Percentiles rank a stretch among this genome's conserved stretches.
These are phyloP conservation scores for Lodderomyces elongisporus DNA, from an alignment of 1,139 yeast genomes.

Conservation along the genomic window DNA sequence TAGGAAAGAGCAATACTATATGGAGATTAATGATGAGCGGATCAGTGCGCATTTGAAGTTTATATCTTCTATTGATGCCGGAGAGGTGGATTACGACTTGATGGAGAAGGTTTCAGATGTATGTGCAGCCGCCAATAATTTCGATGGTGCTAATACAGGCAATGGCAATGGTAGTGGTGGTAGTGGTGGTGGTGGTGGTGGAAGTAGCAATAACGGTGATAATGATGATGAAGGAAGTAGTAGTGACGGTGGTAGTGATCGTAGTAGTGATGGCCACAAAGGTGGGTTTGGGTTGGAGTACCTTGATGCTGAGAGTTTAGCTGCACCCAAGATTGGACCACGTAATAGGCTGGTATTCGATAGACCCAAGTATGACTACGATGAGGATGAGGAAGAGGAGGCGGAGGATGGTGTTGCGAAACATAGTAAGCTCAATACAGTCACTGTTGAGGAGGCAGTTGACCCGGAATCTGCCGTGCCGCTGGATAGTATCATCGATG, in stretches of 20 bases:
- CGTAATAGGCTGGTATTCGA: not conserved
- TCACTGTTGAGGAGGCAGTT: slow-evolving; percentile 49
- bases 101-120: slow-evolving; percentile 41
- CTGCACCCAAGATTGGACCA: no score
- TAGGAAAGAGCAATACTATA: slow-evolving; percentile 45
- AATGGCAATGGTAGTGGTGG: no score
- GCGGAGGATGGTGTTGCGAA: slow-evolving; percentile 12
- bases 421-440: slow-evolving; percentile 14
- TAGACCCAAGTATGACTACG: slow-evolving; percentile 6
- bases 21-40: slow-evolving; percentile 36
- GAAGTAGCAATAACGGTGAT: no score
- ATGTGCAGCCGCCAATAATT: slow-evolving; percentile 18
- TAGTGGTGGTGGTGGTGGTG: no score
- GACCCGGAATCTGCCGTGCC: slow-evolving; percentile 52
- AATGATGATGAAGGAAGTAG: not conserved
- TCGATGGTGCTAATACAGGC: slow-evolving; percentile 6
- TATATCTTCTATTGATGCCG: slow-evolving; percentile 60
- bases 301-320: not conserved
- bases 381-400: slow-evolving; percentile 13
- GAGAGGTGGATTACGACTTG: slow-evolving; percentile 53
- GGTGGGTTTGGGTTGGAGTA: not conserved
- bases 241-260: no score
- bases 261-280: no score
- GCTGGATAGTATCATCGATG: slow-evolving; percentile 48
- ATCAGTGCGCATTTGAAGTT: slow-evolving; percentile 63